A percentile compares a stretch with the other conserved stretches of the same genome.
phyloP scores from a whole-genome alignment of 2,329 filamentous ascomycete species.

The Colletotrichum kahawae region DNA sequence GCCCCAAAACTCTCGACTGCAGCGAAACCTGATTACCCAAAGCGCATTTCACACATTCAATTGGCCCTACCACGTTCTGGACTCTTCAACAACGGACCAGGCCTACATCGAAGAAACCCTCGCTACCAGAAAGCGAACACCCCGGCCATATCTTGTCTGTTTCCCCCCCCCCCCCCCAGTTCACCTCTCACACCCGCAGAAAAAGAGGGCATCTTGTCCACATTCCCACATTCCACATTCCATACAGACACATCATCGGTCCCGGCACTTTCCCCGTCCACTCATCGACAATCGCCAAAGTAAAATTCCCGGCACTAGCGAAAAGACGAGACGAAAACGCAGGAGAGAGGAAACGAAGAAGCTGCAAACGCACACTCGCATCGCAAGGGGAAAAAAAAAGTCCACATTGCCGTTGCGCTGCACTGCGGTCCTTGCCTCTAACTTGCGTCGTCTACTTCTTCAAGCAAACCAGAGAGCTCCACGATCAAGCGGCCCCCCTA shows the following conservation, averaged over 20 bases:
- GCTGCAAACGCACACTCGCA: background rate
- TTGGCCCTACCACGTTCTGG: background rate
- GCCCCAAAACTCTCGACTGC: background rate
- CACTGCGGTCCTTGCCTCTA: background rate
- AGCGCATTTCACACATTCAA: background rate
- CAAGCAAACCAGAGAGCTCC: background rate
- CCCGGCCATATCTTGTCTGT: background rate
- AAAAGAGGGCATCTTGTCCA: background rate
- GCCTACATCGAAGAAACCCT: background rate
- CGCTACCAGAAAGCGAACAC: background rate
- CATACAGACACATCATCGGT: background rate
- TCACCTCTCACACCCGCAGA: background rate
- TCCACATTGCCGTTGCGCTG: background rate
- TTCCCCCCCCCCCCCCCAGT: background rate
- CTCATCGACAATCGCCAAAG: background rate
- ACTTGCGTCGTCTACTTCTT: background rate
- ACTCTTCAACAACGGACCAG: background rate
- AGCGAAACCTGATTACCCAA: background rate
- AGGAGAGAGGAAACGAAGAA: background rate
- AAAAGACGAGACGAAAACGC: background rate
- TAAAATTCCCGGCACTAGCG: background rate
- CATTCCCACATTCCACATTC: slow-evolving; percentile 1
- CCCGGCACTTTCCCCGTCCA: slow-evolving; percentile 4
- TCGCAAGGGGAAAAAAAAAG: background rate
- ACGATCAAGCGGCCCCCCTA: background rate